A percentile compares a stretch with the other conserved stretches of the same genome.
These are phyloP conservation scores for Gnomoniopsis sp. DNA, from an alignment of 2,329 filamentous ascomycete genomes.

Conservation along the genomic window DNA sequence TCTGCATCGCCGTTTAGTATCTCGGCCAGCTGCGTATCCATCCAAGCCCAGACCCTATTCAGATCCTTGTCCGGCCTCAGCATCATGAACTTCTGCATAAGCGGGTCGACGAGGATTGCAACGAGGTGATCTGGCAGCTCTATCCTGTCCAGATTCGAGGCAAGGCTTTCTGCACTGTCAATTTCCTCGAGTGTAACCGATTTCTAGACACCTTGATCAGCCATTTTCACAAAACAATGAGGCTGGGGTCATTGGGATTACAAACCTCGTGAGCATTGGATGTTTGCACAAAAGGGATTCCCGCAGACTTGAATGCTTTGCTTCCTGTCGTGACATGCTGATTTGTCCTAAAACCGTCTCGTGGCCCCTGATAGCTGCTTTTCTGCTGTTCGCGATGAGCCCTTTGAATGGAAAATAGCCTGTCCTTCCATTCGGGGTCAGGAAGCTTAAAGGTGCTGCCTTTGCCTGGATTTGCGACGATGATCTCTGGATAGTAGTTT, in stretches of 20 bases:
- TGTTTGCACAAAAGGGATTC: constrained; percentile 70
- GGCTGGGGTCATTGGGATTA: not conserved
- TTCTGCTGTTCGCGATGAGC: constrained; percentile 47
- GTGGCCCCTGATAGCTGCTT: constrained; percentile 35
- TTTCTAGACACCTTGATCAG: not conserved
- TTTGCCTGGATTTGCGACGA: constrained; percentile 66
- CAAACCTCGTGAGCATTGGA: constrained; percentile 65
- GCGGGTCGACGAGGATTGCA: constrained; percentile 69
- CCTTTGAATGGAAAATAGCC: constrained; percentile 65
- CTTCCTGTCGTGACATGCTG: constrained; percentile 41
- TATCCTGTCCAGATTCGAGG: constrained; percentile 71
- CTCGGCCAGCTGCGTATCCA: constrained; percentile 12
- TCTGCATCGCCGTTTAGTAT: constrained; percentile 40
- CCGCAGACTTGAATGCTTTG: constrained; percentile 46
- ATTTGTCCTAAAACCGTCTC: constrained; percentile 62
- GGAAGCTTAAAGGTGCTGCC: constrained; percentile 65
- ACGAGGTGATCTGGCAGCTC: constrained; percentile 80
- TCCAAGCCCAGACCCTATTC: constrained; percentile 15
- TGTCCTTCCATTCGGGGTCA: constrained; percentile 70
- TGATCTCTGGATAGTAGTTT: constrained; percentile 87
- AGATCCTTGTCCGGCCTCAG: constrained; percentile 52
- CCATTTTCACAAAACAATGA: not conserved
- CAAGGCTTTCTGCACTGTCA: constrained; percentile 65
- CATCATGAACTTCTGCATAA: constrained; percentile 75
- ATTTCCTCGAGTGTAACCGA: constrained; percentile 75